phyloP scores from a whole-genome alignment of 2,329 filamentous ascomycete genomes.

The Monilinia aucupariae region DNA sequence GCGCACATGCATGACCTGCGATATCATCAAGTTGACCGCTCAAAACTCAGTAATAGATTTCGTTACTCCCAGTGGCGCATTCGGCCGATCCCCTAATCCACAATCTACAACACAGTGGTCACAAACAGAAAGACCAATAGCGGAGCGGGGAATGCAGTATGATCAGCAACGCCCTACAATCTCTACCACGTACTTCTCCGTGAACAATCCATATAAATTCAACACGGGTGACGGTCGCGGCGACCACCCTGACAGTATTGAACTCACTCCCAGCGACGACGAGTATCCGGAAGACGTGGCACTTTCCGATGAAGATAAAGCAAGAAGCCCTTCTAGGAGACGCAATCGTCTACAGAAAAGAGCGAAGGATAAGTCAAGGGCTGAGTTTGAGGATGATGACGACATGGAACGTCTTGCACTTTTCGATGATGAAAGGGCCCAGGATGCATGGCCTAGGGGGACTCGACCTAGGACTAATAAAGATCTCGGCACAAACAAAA shows the following conservation, averaged over 20 bases:
- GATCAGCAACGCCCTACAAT: background rate
- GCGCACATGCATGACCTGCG: background rate
- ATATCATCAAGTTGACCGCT: constrained; percentile 1
- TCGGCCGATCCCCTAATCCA: background rate
- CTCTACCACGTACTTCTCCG: background rate
- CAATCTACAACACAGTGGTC: background rate
- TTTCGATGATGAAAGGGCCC: background rate
- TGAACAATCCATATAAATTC: background rate
- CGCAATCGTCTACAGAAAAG: background rate
- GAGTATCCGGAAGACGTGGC: background rate
- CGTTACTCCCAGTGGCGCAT: background rate
- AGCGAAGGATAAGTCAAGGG: background rate
- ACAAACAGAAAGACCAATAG: background rate
- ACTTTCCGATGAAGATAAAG: background rate
- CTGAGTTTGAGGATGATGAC: background rate
- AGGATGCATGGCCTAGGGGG: background rate
- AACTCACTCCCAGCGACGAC: background rate
- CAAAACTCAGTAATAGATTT: background rate
- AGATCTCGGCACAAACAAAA: background rate
- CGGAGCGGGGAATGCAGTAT: background rate
- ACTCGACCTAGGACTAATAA: background rate
- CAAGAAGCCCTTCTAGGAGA: background rate
- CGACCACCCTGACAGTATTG: background rate
- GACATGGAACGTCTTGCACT: background rate
- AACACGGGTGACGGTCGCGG: background rate